Base-by-base conservation (phyloP, 2,329 filamentous ascomycete species). In the Colletotrichum lentis region DNA sequence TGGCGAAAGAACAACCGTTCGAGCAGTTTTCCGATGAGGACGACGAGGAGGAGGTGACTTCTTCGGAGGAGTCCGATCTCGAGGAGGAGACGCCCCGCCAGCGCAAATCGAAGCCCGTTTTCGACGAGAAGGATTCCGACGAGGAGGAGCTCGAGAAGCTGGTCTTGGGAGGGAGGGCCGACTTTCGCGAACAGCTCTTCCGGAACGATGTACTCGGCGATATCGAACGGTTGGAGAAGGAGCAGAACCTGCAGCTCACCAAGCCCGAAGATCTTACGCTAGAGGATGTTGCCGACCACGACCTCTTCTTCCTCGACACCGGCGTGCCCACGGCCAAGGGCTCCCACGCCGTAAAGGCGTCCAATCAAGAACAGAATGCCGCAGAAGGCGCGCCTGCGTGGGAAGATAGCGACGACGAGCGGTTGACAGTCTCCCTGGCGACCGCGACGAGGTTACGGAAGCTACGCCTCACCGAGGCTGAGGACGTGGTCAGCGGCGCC, bases 321-420 rank as follows among this genome's bases (percentile, higher is more conserved):
- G 88, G 87, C 47, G 81, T 84, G 27, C 80, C 80, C 1, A 78
- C 80, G 24, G 73, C 73, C n/a, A 77, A 74, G 22, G 74, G 73
- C 31, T 73, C 80, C 35, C 73, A 77, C 12, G 61, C 73, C 11
- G 63, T 75, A 6, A 76, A 79, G 43, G 59, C 75, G 20, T 41
- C 71, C 49, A 72, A 73, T 22, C 69, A 73, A 27, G 69, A 70
- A 1, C 53, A 66, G 10, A 43, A 62, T 0, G 59, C 61, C 11
- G 61, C 72, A 7, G 71, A 72, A 7, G 81, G 85, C 49, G 82
- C 83, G 22, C 85, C 90, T 3, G 92, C 89, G 1, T 99, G 96
- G 96, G 89, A 94, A 73, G 96, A 99, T 77, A 98, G 94, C 78
- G 96, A 99, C 74, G 96, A 99, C 76, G 96, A 98, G 76, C 87